Evolutionary conservation across 257 asterid genomes (phyloP).

Genomic region (Nicotiana otophora): DNA sequence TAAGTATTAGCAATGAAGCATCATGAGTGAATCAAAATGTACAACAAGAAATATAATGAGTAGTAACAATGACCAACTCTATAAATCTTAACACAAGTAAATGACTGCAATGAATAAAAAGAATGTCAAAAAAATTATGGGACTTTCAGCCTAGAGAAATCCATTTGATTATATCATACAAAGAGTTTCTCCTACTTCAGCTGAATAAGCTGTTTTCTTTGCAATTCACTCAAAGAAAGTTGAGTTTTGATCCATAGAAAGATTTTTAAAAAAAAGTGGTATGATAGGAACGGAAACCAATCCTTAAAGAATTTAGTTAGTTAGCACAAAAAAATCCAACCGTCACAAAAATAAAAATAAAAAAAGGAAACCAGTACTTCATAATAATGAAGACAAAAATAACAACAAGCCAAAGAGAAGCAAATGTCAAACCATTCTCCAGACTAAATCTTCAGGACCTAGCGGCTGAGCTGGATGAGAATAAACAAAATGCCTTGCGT

Average conservation of each 20-base stretch:
- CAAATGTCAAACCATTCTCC: constrained; percentile 81
- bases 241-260: not conserved
- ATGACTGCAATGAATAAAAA: not conserved
- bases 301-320: not conserved
- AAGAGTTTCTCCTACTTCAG: not conserved
- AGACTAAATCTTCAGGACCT: constrained; percentile 93
- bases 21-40: not conserved
- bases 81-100: not conserved
- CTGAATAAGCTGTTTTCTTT: not conserved
- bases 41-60: not conserved
- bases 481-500: constrained; percentile 72
- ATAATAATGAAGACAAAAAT: not conserved
- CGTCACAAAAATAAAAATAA: not conserved
- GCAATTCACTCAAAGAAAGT: not conserved
- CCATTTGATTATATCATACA: not conserved
- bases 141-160: not conserved
- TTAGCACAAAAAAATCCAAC: not conserved
- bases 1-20: not conserved
- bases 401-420: constrained; percentile 15
- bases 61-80: not conserved
- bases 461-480: constrained; percentile 91
- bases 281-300: not conserved
- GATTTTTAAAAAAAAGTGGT: not conserved
- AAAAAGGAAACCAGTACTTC: not conserved
- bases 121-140: not conserved